Base-by-base conservation (phyloP, 2,329 filamentous ascomycete species). In the Aspergillus aculeatinus region DNA sequence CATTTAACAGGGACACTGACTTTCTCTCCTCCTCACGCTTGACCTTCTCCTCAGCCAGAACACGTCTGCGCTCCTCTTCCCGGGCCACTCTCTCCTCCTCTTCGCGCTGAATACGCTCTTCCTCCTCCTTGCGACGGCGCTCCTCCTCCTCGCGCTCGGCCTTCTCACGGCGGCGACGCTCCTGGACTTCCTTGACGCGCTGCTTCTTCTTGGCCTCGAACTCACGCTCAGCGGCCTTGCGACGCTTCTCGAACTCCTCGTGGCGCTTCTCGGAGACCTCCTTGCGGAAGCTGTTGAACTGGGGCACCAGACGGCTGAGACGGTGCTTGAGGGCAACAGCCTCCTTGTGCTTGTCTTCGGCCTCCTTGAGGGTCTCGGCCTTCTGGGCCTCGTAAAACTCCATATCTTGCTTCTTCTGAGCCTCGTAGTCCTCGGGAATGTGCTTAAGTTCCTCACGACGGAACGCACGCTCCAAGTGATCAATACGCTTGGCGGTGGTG, bases 391-490 rank as follows among this genome's bases (percentile, higher is more conserved):
- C 91, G 74, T 96, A 96, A 47, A 91, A 86, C 58, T 87, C 88
- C 65, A 89, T 76, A 72, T 99, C 95, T 60, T 79, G 82, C 73
- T 92, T 86, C 74, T 89, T 88, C 80, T 99, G 95, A 69, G 82
- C 83, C 65, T 90, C 89, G 73, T 96, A 96, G 72, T 99, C 95
- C 54, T 88, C 87, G 60, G 87, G 82, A 60, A 98, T 82, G 79
- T 97, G 94, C 86, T 97, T 96, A 72, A 89, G 81, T 79, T 99
- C 95, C 80, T 98, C 95, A 76, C 94, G 91, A 71, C 95, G 89
- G 85, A 96, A 96, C 42, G 95, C 95, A 81, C 95, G 91, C 82
- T 99, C 95, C 69, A 99, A 82, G 79, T 99, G 94, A 74, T 99
- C 95, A 70, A 97, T 91, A 65, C 95, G 90, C 86, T 97, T 98